Evolutionary conservation across 2,329 filamentous ascomycete species (phyloP), one percentile per base, ranked within the genome.

Genomic region (Trichophaea hybrida): DNA sequence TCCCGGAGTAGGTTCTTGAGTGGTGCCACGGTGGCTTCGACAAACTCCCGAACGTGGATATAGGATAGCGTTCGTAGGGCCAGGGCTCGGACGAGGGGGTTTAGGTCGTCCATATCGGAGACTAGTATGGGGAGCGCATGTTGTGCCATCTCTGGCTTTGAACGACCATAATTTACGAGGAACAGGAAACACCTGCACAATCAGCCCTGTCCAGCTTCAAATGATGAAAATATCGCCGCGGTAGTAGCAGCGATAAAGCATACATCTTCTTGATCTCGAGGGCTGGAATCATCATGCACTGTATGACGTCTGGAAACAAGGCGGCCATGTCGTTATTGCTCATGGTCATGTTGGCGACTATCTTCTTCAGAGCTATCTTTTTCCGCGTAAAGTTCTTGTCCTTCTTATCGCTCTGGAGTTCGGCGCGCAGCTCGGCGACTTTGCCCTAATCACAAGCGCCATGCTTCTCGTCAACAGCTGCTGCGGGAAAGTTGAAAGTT

Each of bases 261-360:
- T 76, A 96, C 93, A 98, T 98, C 79, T 98, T 98, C 80, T 98
- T 98, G 75, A 98, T 96, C 74, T 98, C 93, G 72, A 98, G 76
- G 69, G 86, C 94, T 56, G 84, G 85, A 64, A 98, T 87, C 68
- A 87, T 83, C 93, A 98, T 98, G 77, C 91, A 97, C 64, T 78
- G 83, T 68, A 98, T 87, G 61, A 98, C 86, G 71, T 98, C 93
- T 15, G 91, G 89, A 69, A 98, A 98, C 56, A 98, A 77, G 43
- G 88, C 89, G 58, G 97, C 86, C 93, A 98, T 98, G 73, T 98
- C 93, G 71, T 97, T 98, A 75, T 98, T 98, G 80, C 91, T 97
- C 93, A 98, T 98, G 66, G 93, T 98, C 93, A 98, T 98, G 72
- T 98, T 98, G 72, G 93, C 93, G 69, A 98, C 93, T 68, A 98